Percentiles rank a stretch among this genome's conserved stretches.
phyloP scores from a whole-genome alignment of 192 early-diverging fungal species.

The Coemansia sp. region DNA sequence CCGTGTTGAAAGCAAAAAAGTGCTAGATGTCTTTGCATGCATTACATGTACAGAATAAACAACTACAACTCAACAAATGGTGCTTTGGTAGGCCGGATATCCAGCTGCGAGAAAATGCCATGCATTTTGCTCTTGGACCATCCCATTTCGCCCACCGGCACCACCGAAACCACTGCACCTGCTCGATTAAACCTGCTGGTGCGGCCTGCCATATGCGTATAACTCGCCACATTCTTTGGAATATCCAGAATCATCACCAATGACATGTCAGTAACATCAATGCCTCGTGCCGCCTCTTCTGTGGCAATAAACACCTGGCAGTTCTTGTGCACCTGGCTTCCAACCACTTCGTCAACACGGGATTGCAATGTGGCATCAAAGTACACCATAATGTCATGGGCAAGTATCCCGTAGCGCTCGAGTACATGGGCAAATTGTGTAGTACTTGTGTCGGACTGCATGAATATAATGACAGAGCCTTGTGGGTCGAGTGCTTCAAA shows the following conservation, averaged over 20 bases:
- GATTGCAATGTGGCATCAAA: slow-evolving; percentile 3
- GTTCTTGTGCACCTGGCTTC: neutral
- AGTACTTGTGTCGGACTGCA: slow-evolving; percentile 24
- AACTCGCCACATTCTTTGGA: slow-evolving; percentile 66
- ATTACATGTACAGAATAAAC: neutral
- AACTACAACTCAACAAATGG: slow-evolving; percentile 12
- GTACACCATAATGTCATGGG: slow-evolving; percentile 29
- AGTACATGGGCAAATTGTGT: slow-evolving; percentile 20
- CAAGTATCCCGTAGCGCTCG: slow-evolving; percentile 18
- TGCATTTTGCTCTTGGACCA: slow-evolving; percentile 52
- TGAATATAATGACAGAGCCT: slow-evolving; percentile 28
- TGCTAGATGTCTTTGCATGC: too few species aligned
- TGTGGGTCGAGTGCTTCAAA: slow-evolving; percentile 10
- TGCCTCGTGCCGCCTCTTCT: slow-evolving; percentile 76
- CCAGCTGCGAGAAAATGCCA: slow-evolving; percentile 20
- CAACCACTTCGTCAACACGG: neutral
- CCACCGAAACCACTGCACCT: slow-evolving; percentile 33
- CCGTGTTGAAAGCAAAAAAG: too few species aligned
- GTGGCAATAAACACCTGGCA: slow-evolving; percentile 57
- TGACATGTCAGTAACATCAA: slow-evolving; percentile 77
- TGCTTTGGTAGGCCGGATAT: slow-evolving; percentile 3
- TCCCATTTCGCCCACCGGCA: slow-evolving; percentile 32
- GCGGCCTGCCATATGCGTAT: slow-evolving; percentile 87
- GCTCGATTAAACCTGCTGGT: slow-evolving; percentile 71
- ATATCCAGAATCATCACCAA: slow-evolving; percentile 85